Base-by-base conservation (phyloP, 2,329 filamentous ascomycete genomes). In the Emergomyces orientalis region DNA sequence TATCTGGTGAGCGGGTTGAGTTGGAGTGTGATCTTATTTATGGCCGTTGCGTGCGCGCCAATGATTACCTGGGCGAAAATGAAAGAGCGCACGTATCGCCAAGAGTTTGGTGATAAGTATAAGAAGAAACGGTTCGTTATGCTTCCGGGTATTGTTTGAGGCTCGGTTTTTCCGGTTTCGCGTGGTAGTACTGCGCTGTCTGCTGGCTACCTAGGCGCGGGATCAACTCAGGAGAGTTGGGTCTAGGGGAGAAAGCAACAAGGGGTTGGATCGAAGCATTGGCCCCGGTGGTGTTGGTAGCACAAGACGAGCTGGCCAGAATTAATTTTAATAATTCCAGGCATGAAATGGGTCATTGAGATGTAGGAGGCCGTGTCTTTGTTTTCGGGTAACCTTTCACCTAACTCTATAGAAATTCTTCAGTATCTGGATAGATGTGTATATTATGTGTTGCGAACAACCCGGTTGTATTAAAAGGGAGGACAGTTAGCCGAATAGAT, bases 71-170 rank as follows among this genome's bases (percentile, higher is more conserved):
- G 94, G 94, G 93, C 88, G 47, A 84, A 84, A 77, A 93, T 91
- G 81, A 97, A 97, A 84, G 94, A 99, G 82, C 85, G 81, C 72
- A 86, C 90, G 63, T 94, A 97, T 75, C 86, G 94, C 70, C 88
- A 88, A 76, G 90, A 96, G 75, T 96, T 97, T 76, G 89, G 89
- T 49, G 89, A 92, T 74, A 89, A 88, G 78, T 99, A 99, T 80
- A 92, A 93, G 87, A 92, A 88, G 81, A 97, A 99, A 90, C 85
- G 85, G 71, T 93, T 82, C 72, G 86, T 85, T 64, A 88, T 96
- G 78, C 76, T 97, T 63, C 91, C 94, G 2, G 89, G 89, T 2
- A 78, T 96, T 59, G 82, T 88, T 73, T 94, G 79, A 78, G 59
- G 17, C 7, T 17, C 17, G 3, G 9, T n/a, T 37, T 55, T 25